Base-by-base conservation (phyloP, 805 yeast genomes). In the Yarrowia hollandica region DNA sequence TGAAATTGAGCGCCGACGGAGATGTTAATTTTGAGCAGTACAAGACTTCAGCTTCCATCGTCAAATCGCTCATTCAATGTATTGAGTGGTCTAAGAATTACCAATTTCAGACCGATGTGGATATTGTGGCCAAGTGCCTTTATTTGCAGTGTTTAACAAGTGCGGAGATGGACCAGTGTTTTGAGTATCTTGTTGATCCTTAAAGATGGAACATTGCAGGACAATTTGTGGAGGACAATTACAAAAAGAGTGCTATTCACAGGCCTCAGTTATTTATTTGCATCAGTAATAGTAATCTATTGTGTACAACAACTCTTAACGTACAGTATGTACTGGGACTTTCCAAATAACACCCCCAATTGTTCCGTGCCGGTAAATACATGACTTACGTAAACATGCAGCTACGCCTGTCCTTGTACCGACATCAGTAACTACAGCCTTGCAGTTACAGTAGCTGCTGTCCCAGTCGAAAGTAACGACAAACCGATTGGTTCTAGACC, bases 41-140 rank as follows among this genome's bases (percentile, higher is more conserved):
- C 72, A 78, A 85, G 62, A 83, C 85, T 3, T 79, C 89, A 8
- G 90, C 96, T 4, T 81, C 82, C 62, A 83, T 90, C 50, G 89
- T 89, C 33, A 86, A 87, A 69, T 82, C 85, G 9, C 79, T 91
- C 60, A 79, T 90, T 34, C 88, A 87, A 67, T 82, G 86, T 66
- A 88, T 91, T 54, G 96, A 89, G 67, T 89, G 96, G 90, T 83
- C 96, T 0, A 78, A 78, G 46, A 77, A 85, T 61, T 91, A 90
- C 74, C 67, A 75, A 12, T 73, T 86, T 55, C 70, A 76, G 48
- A 72, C 76, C 2, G 77, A 86, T 55, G 78, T 81, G 11, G 91
- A 88, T 54, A 69, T 90, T 19, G 69, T 92, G 62, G 84, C 96
- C 59, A 89, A 86, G 69, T 91, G 97, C 71, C 79, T 90, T 31